Evolutionary conservation across 257 asterid genomes (phyloP).

Genomic region (Datura wrightii): DNA sequence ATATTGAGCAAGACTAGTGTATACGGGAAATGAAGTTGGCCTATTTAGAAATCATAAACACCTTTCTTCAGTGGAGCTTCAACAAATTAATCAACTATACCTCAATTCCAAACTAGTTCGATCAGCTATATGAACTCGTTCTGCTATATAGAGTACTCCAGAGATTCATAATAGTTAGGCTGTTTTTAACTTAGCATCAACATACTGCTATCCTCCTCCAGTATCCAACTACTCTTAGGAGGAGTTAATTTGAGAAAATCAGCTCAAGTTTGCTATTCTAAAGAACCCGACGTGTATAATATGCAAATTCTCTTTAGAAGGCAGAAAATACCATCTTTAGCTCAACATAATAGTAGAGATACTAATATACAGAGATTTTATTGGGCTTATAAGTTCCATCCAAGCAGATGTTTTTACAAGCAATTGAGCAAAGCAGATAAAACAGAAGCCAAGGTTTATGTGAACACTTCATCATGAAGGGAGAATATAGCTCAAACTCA

Average conservation of each 20-base stretch:
- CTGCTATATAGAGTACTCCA: not conserved
- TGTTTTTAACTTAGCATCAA: conserved; percentile 8
- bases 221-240: not conserved
- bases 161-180: conserved; percentile 5
- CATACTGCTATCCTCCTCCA: not conserved
- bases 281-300: not conserved
- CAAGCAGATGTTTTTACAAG: not conserved
- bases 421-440: not conserved
- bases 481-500: not conserved
- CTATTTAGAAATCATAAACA: conserved; percentile 14
- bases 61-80: not conserved
- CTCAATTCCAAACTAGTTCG: not conserved
- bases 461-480: not conserved
- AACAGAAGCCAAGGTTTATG: not conserved
- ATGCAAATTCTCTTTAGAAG: not conserved
- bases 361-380: not conserved
- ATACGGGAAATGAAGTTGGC: not conserved
- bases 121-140: not conserved
- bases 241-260: not conserved
- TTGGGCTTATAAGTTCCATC: not conserved
- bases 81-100: conserved; percentile 26
- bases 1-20: not conserved
- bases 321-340: not conserved
- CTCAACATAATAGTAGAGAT: not conserved
- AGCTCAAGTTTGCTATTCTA: not conserved